Base-by-base conservation (phyloP, 345 rosid genomes). In the Psidium guajava region DNA sequence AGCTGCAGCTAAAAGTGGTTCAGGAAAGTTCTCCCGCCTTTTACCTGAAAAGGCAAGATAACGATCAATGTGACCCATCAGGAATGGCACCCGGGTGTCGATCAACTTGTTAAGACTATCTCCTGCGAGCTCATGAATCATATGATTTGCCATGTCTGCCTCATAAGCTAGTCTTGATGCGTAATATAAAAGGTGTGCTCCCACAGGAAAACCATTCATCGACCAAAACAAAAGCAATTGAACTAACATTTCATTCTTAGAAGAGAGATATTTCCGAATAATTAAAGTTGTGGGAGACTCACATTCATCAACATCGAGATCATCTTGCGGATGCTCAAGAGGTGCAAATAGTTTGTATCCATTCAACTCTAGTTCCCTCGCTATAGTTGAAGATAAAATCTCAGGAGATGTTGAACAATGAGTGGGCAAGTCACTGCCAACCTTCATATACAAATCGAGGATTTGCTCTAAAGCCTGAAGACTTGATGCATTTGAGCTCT, bases 121-220 rank as follows among this genome's bases (percentile, higher is more conserved):
- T 55, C 73, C 87, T 82, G 27, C 85, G 77, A 86, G 75, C n/a
- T 77, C 82, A 85, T 87, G 88, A 83, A 40, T 88, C 81, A 83
- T 53, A 86, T 58, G 84, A 85, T 89, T 84, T 11, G 82, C 69
- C 74, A 51, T 25, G 85, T 74, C 20, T 49, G 91, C 93, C 87
- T 93, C 95, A 83, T 84, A 84, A 83, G 91, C 91, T 86, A 93
- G 86, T 88, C 90, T 85, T 27, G 90, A 86, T 80, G 87, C 91
- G 73, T 91, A 91, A 54, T 86, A 89, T 44, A 93, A 51, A 85
- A 93, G 42, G 56, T 88, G 87, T 27, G 91, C 92, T 81, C 94
- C 92, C 55, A 92, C 91, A 2, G 86, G 90, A 82, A 90, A 83
- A 83, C 89, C 90, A 44, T 86, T 89, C 84, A 85, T 86, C 25